A percentile compares a stretch with the other conserved stretches of the same genome.
Evolutionary conservation across 352 stramenopile genomes (phyloP).

Genomic region (Pilasporangium apinafurcum): DNA sequence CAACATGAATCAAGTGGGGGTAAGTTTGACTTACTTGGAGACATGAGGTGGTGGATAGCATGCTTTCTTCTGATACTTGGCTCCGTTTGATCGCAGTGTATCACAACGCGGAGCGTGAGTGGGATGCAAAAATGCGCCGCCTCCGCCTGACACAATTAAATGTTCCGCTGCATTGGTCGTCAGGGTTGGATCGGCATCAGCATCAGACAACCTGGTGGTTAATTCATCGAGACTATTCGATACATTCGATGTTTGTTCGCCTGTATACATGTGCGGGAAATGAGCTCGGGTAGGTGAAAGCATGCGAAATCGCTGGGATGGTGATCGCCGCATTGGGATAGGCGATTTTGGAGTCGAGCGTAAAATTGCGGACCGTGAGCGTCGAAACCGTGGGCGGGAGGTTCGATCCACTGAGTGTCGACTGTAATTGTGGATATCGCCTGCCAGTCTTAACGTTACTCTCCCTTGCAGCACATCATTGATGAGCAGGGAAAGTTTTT

Average conservation of each 20-base stretch:
- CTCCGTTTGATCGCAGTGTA: conserved; percentile 54
- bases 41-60: conserved; percentile 83
- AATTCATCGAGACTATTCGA: too few relatives aligned
- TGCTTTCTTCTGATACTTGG: conserved; percentile 63
- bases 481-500: conserved; percentile 77
- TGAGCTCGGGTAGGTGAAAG: conserved; percentile 57
- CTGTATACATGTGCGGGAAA: conserved; percentile 70
- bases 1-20: too few relatives aligned
- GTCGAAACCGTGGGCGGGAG: too few relatives aligned
- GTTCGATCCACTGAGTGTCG: conserved; percentile 81
- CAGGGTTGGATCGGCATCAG: not conserved
- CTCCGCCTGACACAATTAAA: conserved; percentile 86
- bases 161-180: conserved; percentile 28
- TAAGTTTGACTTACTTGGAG: conserved; percentile 38
- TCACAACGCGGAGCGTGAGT: conserved; percentile 71
- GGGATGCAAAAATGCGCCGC: conserved; percentile 86
- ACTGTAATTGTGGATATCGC: conserved; percentile 94
- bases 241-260: conserved; percentile 15
- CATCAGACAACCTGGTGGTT: not conserved
- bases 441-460: conserved; percentile 76
- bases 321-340: not conserved
- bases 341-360: conserved; percentile 1
- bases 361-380: too few relatives aligned
- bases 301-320: conserved; percentile 8
- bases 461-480: conserved; percentile 64